Conservation (phyloP, 169 alveolate genomes). For the Cryptosporidium tyzzeri region DNA sequence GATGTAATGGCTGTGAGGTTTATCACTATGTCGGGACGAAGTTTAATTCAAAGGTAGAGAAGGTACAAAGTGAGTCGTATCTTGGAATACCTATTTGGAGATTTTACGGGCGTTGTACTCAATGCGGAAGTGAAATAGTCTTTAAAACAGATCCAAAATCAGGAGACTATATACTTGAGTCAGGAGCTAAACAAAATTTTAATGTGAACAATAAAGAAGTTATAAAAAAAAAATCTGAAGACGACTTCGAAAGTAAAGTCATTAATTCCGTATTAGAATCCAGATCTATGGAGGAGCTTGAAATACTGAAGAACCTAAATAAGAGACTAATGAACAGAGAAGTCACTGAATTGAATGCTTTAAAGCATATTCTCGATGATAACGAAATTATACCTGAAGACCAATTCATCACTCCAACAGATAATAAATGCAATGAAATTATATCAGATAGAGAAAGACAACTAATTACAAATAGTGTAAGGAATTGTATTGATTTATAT, state of each 20-base stretch:
- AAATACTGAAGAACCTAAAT: slow-evolving; percentile 17
- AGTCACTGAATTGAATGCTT: slow-evolving; percentile 39
- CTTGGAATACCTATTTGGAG: slow-evolving; percentile 96
- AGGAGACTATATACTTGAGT: slow-evolving; percentile 90
- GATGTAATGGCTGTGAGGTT: slow-evolving; percentile 96
- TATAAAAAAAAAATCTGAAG: not conserved
- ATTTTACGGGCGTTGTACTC: slow-evolving; percentile 97
- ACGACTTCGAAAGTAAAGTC: not conserved
- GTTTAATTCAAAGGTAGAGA: slow-evolving; percentile 94
- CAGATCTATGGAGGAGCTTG: slow-evolving; percentile 41
- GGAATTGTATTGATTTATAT: slow-evolving; percentile 10
- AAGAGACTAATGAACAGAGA: slow-evolving; percentile 71
- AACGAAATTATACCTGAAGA: not conserved
- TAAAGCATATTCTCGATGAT: slow-evolving; percentile 1
- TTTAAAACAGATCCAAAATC: slow-evolving; percentile 94
- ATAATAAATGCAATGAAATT: not conserved
- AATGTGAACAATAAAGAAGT: slow-evolving; percentile 30
- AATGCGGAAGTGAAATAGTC: slow-evolving; percentile 95
- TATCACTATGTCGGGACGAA: slow-evolving; percentile 99
- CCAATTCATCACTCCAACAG: not conserved
- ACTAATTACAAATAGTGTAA: not conserved
- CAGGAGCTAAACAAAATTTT: slow-evolving; percentile 91
- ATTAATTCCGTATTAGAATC: slow-evolving; percentile 1
- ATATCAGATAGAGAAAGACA: not conserved
- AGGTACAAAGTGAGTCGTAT: slow-evolving; percentile 93